phyloP scores from a whole-genome alignment of 2,329 filamentous ascomycete species.

The Diaporthe sp. region DNA sequence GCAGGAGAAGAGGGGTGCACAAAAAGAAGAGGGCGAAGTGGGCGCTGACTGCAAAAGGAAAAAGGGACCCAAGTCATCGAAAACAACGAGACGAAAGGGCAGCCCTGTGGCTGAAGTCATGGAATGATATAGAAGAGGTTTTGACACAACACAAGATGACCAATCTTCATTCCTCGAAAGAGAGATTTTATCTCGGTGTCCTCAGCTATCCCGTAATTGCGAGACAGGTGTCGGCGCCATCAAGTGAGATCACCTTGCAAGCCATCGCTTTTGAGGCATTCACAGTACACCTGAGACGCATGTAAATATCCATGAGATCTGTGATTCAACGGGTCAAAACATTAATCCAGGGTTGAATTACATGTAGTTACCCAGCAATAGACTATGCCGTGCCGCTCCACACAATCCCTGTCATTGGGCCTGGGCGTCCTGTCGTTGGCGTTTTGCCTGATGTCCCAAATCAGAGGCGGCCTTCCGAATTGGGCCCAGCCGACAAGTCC shows the following conservation, averaged over 20 bases:
- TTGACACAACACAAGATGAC: too few species aligned
- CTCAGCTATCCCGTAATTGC: not conserved
- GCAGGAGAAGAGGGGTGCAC: conserved; percentile 29
- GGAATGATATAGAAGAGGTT: not conserved
- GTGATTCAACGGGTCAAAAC: not conserved
- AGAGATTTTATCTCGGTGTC: too few species aligned
- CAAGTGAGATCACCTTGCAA: not conserved
- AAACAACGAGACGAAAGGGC: conserved; percentile 25
- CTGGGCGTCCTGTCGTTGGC: not conserved
- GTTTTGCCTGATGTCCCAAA: not conserved
- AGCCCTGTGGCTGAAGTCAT: not conserved
- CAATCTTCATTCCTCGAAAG: not conserved
- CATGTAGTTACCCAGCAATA: not conserved
- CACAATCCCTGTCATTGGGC: not conserved
- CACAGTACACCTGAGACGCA: not conserved
- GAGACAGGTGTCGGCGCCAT: not conserved
- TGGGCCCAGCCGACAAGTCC: not conserved
- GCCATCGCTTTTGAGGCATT: not conserved
- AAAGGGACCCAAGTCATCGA: not conserved
- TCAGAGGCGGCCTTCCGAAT: not conserved
- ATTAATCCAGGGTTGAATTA: not conserved
- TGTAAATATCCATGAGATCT: not conserved
- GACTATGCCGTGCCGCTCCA: not conserved
- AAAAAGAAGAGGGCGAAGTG: not conserved
- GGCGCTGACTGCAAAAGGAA: not conserved